Evolutionary conservation across 1,284 basidiomycete genomes (phyloP).

Genomic region (Cutaneotrichosporon sp.): DNA sequence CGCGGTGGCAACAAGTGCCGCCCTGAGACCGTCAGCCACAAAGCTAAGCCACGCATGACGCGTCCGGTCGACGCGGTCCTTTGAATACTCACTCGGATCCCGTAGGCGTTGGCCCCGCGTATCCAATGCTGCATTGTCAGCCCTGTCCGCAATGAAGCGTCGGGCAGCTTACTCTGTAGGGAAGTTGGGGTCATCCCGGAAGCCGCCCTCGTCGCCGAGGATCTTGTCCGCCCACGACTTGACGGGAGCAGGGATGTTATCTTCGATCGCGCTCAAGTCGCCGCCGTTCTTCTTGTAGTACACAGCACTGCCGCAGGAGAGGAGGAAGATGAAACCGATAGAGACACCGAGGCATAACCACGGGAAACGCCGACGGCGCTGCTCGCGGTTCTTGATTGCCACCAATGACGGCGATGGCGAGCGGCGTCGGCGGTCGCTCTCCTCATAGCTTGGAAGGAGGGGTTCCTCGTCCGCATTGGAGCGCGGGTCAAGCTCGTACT

Average conservation of each 20-base stretch:
- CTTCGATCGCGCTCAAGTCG: slow-evolving; percentile 33
- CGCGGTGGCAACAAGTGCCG: slow-evolving; percentile 70
- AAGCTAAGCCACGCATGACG: neutral
- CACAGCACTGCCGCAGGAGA: slow-evolving; percentile 23
- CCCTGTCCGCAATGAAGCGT: neutral
- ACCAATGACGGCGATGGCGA: neutral
- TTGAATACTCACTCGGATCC: slow-evolving; percentile 64
- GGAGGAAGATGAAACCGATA: slow-evolving; percentile 26
- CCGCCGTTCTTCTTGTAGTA: slow-evolving; percentile 25
- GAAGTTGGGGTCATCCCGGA: slow-evolving; percentile 32
- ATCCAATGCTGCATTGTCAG: slow-evolving; percentile 57
- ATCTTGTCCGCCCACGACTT: slow-evolving; percentile 35
- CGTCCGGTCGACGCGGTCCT: too few species aligned
- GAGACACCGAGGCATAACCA: slow-evolving; percentile 28
- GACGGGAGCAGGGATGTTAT: slow-evolving; percentile 18
- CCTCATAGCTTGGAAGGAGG: slow-evolving; percentile 35
- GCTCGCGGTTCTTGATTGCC: neutral
- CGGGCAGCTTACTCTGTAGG: slow-evolving; percentile 40
- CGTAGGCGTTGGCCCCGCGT: slow-evolving; percentile 74
- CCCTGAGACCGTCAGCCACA: slow-evolving; percentile 25
- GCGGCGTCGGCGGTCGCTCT: neutral
- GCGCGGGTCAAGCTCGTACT: slow-evolving; percentile 31
- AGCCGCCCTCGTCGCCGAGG: slow-evolving; percentile 9
- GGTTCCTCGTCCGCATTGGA: slow-evolving; percentile 26
- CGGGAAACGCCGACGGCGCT: slow-evolving; percentile 7